Evolutionary conservation across 768 basidiomycete genomes (phyloP), one percentile per base, ranked within the genome.

Genomic region (Leccinum obscurum): DNA sequence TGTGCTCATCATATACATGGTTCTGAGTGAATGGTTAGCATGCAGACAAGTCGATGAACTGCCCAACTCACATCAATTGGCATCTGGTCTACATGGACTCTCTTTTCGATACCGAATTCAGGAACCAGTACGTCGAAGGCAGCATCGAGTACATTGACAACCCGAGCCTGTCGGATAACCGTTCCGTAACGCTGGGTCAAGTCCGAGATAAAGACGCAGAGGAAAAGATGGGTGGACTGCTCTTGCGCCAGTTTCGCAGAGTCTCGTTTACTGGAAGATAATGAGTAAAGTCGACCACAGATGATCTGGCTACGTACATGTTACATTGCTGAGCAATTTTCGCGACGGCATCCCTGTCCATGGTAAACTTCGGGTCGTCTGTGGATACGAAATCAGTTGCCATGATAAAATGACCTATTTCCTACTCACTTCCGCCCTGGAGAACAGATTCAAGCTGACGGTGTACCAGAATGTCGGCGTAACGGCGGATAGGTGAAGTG

Each of bases 321-420:
- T 98, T 98, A 75, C 95, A 98, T 70, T 98, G 95, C 71, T 98
- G 96, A 49, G 97, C 96, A 22, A 97, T 85, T 77, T 98, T 98
- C 28, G 95, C 94, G 35, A 98, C 95, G 59, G 95, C 91, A 74
- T 98, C 97, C 63, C 95, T 90, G 70, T 99, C 97, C 93, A 98
- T 95, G 39, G 85, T 86, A 76, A 99, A 98, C 76, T 95, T 96
- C 54, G 85, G 80, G 17, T 96, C 95, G n/a, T 75, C 83, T 81
- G 54, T 24, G 24, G 46, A 58, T 46, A 37, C 51, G 52, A 26
- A 51, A 41, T 63, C 46, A 66, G 44, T 44, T 54, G 52, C 24
- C 50, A n/a, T 32, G 44, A 61, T 17, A 22, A 17, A 13, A 20
- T 54, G 28, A 15, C 2, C 34, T 30, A 26, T 22, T 44, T 44